A percentile compares a stretch with the other conserved stretches of the same genome.
phyloP scores from a whole-genome alignment of 306 rosid species.

The Vigna mungo region DNA sequence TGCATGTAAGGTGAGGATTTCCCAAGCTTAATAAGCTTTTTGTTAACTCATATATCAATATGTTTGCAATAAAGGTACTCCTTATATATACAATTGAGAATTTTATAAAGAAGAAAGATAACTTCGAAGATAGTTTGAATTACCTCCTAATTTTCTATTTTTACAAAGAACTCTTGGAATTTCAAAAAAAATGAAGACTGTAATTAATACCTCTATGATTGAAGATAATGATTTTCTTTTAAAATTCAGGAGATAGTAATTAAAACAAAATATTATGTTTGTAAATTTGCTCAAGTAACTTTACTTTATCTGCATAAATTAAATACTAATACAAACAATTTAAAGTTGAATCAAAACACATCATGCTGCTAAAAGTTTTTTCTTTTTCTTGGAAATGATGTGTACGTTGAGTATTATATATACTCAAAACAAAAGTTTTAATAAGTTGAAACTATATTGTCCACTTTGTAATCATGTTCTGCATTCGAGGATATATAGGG shows the following conservation, averaged over 20 bases:
- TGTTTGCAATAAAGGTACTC: no score
- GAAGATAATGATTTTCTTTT: no score
- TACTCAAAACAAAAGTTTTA: conserved; percentile 18
- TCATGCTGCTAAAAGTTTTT: neutral
- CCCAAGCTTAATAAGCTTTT: neutral
- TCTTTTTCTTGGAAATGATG: neutral
- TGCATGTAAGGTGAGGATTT: neutral
- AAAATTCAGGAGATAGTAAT: no score
- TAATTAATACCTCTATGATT: no score
- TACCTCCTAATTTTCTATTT: no score
- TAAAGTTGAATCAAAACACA: neutral
- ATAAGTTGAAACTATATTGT: neutral
- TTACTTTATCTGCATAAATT: no score
- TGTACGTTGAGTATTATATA: neutral
- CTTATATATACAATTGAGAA: no score
- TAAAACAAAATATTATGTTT: neutral
- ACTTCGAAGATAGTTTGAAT: no score
- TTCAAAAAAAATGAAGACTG: no score
- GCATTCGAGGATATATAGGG: conserved; percentile 25
- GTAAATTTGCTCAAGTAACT: no score
- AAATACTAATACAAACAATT: neutral
- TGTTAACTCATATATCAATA: neutral
- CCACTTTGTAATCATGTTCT: conserved; percentile 30
- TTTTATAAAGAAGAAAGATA: no score
- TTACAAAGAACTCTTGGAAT: no score